Base-by-base conservation (phyloP, 371 early-diverging fungal species). In the Mucor saturninus region DNA sequence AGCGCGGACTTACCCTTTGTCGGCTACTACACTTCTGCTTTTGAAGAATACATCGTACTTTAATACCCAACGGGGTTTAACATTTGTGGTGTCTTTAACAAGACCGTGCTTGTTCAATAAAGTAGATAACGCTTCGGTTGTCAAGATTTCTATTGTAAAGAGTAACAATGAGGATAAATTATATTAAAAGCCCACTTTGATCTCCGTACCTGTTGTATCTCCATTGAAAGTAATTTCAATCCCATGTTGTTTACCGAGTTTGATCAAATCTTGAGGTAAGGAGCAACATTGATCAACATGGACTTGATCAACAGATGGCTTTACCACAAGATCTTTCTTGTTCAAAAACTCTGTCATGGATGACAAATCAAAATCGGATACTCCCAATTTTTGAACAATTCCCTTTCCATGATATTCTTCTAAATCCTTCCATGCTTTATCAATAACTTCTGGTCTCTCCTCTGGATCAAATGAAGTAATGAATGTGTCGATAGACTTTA, bases 31-130 rank as follows among this genome's bases (percentile, higher is more conserved):
- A 48, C 86, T 83, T 45, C 84, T 74, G 55, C 69, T 46, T 14
- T 73, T 70, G 31, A 75, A 80, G 57, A 86, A 81, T 10, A 81
- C 84, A 42, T 84, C 74, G 56, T 86, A 86, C 62, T 86, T 84
- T 64, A 86, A 63, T 15, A 84, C 85, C 74, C 74, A 81, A 42
- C 75, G 79, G 1, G 81, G 81, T 5, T 48, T 43, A 0, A 76
- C 62, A 11, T 48, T 51, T 0, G 62, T 51, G 0, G 56, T 51
- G 21, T 54, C 43, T 11, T 49, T 55, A 38, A 75, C 54, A 0
- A 75, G 56, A 5, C 66, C 51, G 14, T 68, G 63, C 2, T 77
- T 52, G 31, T 53, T 67, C n/a, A 81, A 63, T 55, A 83, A 45
- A 21, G 61, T 59, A 2, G 81, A 65, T 35, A 77, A 66, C 29